A percentile compares a stretch with the other conserved stretches of the same genome.
phyloP scores from a whole-genome alignment of 1,139 yeast genomes.

The Blastobotrys aristatus region DNA sequence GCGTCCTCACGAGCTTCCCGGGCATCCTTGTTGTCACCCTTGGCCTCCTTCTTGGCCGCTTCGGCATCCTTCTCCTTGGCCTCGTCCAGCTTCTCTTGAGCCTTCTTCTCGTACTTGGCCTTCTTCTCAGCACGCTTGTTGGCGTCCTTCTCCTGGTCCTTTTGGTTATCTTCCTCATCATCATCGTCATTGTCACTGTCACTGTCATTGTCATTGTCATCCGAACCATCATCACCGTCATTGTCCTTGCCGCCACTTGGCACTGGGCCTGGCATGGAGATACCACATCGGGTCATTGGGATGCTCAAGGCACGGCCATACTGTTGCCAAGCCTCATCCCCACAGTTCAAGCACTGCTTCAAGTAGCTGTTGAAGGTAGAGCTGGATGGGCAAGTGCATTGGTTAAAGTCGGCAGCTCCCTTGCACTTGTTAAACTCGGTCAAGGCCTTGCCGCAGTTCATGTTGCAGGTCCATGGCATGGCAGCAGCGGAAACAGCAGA shows the following conservation, averaged over 20 bases:
- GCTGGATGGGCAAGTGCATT: conserved; percentile 1
- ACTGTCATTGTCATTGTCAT: too few species aligned
- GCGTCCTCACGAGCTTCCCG: too few species aligned
- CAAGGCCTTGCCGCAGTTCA: conserved; percentile 12
- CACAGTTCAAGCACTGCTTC: conserved; percentile 7
- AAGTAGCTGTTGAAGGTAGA: not conserved
- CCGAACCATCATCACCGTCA: too few species aligned
- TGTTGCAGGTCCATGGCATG: conserved; percentile 9
- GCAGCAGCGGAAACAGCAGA: not conserved
- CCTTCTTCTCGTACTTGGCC: not conserved
- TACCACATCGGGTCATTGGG: conserved; percentile 2
- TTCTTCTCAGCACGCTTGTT: not conserved
- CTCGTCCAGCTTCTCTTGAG: not conserved
- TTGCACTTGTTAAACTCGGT: conserved; percentile 11
- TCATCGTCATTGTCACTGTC: not conserved
- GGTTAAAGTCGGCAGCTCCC: not conserved
- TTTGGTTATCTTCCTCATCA: too few species aligned
- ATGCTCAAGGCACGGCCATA: conserved; percentile 1
- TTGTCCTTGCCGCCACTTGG: not conserved
- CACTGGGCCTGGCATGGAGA: not conserved
- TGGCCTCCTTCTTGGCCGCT: not conserved
- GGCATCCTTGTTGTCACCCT: too few species aligned
- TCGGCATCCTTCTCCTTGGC: not conserved
- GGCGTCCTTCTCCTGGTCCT: not conserved
- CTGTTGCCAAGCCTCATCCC: too few species aligned